Conservation (phyloP, 208 protist species). For the Blastocrithidia nonstop region DNA sequence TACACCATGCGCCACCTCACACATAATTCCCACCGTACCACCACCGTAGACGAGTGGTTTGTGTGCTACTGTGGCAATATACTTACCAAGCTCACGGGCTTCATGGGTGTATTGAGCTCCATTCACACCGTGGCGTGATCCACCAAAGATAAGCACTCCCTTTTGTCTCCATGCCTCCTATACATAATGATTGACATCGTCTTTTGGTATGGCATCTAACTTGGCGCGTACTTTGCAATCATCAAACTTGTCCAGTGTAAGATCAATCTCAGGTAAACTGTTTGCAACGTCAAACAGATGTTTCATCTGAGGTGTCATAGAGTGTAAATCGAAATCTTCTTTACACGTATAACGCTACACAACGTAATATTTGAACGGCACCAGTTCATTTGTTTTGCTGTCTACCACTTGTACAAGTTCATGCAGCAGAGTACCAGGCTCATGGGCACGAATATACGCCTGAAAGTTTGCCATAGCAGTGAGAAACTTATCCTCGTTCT, state of each 20-base stretch:
- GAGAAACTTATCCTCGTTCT: conserved; percentile 21
- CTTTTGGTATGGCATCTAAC: background rate
- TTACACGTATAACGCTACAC: conserved; percentile 38
- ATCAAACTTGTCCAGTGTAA: conserved; percentile 10
- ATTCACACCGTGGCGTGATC: conserved; percentile 22
- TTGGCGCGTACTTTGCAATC: background rate
- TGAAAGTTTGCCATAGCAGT: conserved; percentile 20
- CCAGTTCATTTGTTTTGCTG: conserved; percentile 8
- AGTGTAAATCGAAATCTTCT: conserved; percentile 22
- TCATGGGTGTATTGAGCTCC: conserved; percentile 23
- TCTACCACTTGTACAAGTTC: conserved; percentile 40
- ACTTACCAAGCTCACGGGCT: conserved; percentile 22
- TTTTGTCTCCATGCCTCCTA: conserved; percentile 17
- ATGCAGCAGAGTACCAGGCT: conserved; percentile 52
- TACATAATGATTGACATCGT: conserved; percentile 2
- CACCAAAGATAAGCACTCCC: conserved; percentile 62
- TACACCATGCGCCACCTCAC: conserved; percentile 23
- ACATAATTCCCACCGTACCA: conserved; percentile 67
- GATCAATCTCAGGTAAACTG: conserved; percentile 12
- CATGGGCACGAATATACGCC: conserved; percentile 15
- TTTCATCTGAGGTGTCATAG: conserved; percentile 16
- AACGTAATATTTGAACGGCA: conserved; percentile 18
- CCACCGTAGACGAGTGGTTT: conserved; percentile 61
- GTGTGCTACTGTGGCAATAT: conserved; percentile 15
- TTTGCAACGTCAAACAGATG: conserved; percentile 13